These are phyloP conservation scores for Arabidopsis arenosa DNA, from an alignment of 345 rosid species.

Conservation along the genomic window DNA sequence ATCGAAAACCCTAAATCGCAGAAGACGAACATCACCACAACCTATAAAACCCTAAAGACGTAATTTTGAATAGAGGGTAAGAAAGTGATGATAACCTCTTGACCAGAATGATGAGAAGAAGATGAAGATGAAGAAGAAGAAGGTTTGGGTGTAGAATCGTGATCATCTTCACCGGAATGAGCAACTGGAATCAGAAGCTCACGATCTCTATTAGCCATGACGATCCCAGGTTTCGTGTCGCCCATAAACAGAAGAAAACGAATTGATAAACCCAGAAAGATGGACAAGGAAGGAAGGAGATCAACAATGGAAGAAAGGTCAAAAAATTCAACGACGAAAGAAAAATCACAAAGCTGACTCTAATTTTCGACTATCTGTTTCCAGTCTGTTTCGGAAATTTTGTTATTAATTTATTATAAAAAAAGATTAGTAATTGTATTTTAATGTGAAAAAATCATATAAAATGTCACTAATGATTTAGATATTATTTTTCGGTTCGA, in stretches of 20 bases:
- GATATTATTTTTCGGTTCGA: too few relatives aligned
- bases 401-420: not conserved
- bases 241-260: conserved; percentile 55
- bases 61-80: not conserved
- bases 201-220: conserved; percentile 76
- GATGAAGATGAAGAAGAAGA: conserved; percentile 74
- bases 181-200: conserved; percentile 92
- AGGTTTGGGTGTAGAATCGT: conserved; percentile 60
- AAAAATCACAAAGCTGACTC: conserved; percentile 18
- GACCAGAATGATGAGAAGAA: conserved; percentile 76
- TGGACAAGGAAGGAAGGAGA: conserved; percentile 8
- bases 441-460: too few relatives aligned
- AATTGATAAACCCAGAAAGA: conserved; percentile 2
- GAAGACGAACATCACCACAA: conserved; percentile 3
- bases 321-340: conserved; percentile 29
- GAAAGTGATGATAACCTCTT: conserved; percentile 58
- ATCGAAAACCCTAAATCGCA: conserved; percentile 35
- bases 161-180: conserved; percentile 50
- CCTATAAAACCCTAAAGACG: conserved; percentile 10
- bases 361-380: conserved; percentile 23
- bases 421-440: too few relatives aligned
- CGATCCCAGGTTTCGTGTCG: conserved; percentile 76
- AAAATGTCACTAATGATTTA: too few relatives aligned
- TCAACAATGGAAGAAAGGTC: conserved; percentile 28
- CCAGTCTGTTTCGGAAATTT: conserved; percentile 38